Base-by-base conservation (phyloP, 2,329 filamentous ascomycete genomes). In the Hyphodiscus sp. region DNA sequence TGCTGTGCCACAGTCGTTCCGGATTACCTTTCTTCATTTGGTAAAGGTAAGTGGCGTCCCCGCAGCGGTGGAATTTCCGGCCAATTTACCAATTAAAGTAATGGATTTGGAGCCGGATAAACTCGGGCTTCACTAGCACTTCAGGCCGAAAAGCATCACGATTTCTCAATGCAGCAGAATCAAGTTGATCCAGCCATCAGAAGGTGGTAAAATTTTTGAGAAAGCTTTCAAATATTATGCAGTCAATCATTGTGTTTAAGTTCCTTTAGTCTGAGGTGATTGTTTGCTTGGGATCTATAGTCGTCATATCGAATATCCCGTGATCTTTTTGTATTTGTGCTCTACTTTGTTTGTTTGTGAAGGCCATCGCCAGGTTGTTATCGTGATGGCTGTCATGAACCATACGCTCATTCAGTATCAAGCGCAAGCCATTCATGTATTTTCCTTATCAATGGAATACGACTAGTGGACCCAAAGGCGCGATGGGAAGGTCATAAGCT, bases 371-470 rank as follows among this genome's bases (percentile, higher is more conserved):
- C 33, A 13, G 29, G 23, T 10, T 29, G 20, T n/a, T 46, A 16
- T 46, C 13, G 20, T 29, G 46, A 50, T 49, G 20, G 30, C 18
- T 20, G 47, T 41, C 41, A 10, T n/a, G 16, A 47, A 50, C 19
- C 8, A 47, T 13, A n/a, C 20, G 43, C 44, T n/a, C 23, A 46
- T 23, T 8, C 11, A 18, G 18, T 20, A 42, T 19, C 15, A n/a
- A 42, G 5, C 41, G 13, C 15, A 18, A 29, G 20, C 23, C 26
- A 49, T 23, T 41, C 20, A 38, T 4, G 11, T 50, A n/a, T 54
- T 61, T 59, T 46, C 56, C 54, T 59, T 62, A 61, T 62, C 58
- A 58, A 56, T 57, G n/a, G 46, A 53, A 54, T 57, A 45, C 45
- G 47, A 41, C 38, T 16, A 47, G 57, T 59, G 54, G 54, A 53